Percentiles rank a stretch among this genome's conserved stretches.
Evolutionary conservation across 176 grass and related monocot genomes (phyloP).

Genomic region (Eleusine coracana): DNA sequence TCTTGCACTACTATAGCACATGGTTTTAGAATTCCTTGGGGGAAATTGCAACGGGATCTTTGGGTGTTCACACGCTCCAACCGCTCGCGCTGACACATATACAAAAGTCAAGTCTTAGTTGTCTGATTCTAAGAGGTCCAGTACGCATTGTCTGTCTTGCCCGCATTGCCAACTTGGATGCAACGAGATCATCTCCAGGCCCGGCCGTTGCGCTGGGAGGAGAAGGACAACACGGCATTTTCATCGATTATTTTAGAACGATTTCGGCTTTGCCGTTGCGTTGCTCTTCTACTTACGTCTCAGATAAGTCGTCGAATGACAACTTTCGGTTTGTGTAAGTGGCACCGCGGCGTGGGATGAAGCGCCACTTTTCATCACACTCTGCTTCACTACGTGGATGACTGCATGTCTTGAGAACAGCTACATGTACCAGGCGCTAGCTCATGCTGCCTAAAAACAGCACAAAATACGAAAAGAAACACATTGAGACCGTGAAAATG

Average conservation of each 20-base stretch:
- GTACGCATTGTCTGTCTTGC: background rate
- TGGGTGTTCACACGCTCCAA: background rate
- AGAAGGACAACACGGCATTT: background rate
- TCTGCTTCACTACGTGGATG: background rate
- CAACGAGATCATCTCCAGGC: background rate
- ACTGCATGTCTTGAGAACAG: no score
- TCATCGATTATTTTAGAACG: background rate
- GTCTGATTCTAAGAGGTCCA: no score
- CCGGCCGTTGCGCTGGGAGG: background rate
- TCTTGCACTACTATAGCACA: background rate
- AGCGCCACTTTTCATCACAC: background rate
- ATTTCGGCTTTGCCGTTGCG: background rate
- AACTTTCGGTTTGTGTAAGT: background rate
- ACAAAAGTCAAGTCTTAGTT: background rate
- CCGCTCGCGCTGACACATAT: background rate
- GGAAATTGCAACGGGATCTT: background rate
- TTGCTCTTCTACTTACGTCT: background rate
- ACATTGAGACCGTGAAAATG: no score
- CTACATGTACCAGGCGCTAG: no score
- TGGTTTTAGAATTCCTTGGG: background rate
- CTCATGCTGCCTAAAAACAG: no score
- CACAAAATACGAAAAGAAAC: no score
- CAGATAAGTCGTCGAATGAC: background rate
- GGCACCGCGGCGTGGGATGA: no score
- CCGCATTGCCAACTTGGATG: background rate